Percentiles rank a stretch among this genome's conserved stretches.
phyloP scores from a whole-genome alignment of 257 asterid species.

The Solanum medicagineum region DNA sequence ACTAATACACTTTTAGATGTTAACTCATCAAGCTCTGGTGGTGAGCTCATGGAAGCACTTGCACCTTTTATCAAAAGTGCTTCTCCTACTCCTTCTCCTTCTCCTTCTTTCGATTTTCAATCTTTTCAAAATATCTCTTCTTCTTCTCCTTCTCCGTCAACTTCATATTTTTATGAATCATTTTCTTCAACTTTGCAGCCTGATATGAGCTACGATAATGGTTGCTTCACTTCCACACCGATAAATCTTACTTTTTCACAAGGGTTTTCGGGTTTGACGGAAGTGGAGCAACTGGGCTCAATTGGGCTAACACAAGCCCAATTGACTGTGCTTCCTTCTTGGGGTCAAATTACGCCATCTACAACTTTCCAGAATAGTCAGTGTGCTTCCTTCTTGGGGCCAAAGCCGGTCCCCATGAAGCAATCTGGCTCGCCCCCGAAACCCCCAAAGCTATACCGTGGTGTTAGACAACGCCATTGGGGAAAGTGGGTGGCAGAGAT shows the following conservation, averaged over 20 bases:
- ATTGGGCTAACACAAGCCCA: constrained; percentile 40
- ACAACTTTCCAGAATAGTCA: neutral
- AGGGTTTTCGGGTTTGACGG: neutral
- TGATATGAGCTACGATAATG: neutral
- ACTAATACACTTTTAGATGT: constrained; percentile 27
- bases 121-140: neutral
- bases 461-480: constrained; percentile 15
- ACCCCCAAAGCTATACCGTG: constrained; percentile 11
- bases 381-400: constrained; percentile 21
- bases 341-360: constrained; percentile 20
- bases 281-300: constrained; percentile 14
- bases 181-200: constrained; percentile 4
- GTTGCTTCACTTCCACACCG: constrained; percentile 1
- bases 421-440: constrained; percentile 22
- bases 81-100: constrained; percentile 5
- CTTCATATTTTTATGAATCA: constrained; percentile 17
- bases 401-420: constrained; percentile 50
- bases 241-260: constrained; percentile 1
- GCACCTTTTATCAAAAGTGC: constrained; percentile 87
- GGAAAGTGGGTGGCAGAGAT: constrained; percentile 21
- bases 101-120: neutral
- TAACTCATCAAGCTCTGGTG: constrained; percentile 22
- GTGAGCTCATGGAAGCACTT: constrained; percentile 95
- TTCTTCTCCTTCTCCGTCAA: neutral
- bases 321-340: constrained; percentile 10